phyloP scores from a whole-genome alignment of 2,329 filamentous ascomycete species.

The Aspergillus ibericus region DNA sequence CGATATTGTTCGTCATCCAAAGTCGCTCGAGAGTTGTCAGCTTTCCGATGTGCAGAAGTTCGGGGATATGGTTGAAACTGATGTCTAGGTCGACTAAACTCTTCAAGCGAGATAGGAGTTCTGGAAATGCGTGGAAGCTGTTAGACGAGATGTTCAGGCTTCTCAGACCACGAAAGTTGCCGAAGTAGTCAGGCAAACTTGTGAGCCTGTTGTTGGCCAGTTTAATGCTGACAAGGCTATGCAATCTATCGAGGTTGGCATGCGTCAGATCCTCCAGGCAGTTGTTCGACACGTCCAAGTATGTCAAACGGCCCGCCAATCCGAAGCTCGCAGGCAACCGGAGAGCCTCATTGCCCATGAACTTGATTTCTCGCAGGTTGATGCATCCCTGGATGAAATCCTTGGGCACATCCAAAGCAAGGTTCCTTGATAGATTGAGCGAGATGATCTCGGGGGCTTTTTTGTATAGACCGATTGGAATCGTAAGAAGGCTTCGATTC shows the following conservation, averaged over 20 bases:
- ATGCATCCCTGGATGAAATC: constrained; percentile 95
- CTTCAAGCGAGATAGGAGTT: constrained; percentile 77
- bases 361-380: constrained; percentile 92
- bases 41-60: constrained; percentile 75
- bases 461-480: constrained; percentile 90
- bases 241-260: constrained; percentile 73
- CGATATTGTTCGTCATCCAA: constrained; percentile 91
- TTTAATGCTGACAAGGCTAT: constrained; percentile 81
- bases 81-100: constrained; percentile 90
- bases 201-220: constrained; percentile 90
- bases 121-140: constrained; percentile 78
- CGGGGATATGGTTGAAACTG: constrained; percentile 89
- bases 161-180: constrained; percentile 72
- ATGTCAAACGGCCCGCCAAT: constrained; percentile 76
- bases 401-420: constrained; percentile 87
- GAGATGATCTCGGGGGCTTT: constrained; percentile 92
- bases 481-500: constrained; percentile 86
- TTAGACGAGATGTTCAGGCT: constrained; percentile 94
- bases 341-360: constrained; percentile 88
- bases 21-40: constrained; percentile 80
- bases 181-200: constrained; percentile 77
- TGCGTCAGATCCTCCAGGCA: constrained; percentile 82
- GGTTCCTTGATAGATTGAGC: constrained; percentile 86
- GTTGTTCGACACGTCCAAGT: constrained; percentile 94
- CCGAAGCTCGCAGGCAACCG: constrained; percentile 81